phyloP scores from a whole-genome alignment of 805 yeast species.

The Pichia manshurica region DNA sequence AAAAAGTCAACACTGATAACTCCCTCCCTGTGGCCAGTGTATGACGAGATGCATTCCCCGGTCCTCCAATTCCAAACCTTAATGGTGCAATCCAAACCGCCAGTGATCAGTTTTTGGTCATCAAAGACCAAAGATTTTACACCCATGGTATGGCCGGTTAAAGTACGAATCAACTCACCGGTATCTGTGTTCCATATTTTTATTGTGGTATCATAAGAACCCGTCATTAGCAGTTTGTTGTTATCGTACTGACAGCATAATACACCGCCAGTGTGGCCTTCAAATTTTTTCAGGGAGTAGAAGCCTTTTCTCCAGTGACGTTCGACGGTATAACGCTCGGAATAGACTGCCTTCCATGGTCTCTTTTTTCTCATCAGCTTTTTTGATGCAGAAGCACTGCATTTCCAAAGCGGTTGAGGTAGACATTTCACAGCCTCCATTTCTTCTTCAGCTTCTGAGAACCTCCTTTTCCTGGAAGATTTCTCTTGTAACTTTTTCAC shows the following conservation, averaged over 20 bases:
- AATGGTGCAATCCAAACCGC: conserved; percentile 85
- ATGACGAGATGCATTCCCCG: conserved; percentile 90
- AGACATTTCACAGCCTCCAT: conserved; percentile 14
- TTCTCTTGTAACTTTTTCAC: conserved; percentile 51
- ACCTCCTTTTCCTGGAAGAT: conserved; percentile 20
- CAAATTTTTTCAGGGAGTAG: conserved; percentile 55
- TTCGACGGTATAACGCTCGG: conserved; percentile 86
- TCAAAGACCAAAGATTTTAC: conserved; percentile 83
- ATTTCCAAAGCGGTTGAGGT: conserved; percentile 25
- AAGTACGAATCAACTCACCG: conserved; percentile 69
- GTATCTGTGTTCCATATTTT: conserved; percentile 90
- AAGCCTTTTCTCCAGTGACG: conserved; percentile 90
- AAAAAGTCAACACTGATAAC: conserved; percentile 80
- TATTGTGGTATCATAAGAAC: conserved; percentile 84
- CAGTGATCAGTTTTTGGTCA: conserved; percentile 82
- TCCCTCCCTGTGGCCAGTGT: conserved; percentile 85
- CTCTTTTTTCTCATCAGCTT: conserved; percentile 42
- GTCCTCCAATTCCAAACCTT: conserved; percentile 95
- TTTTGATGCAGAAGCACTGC: conserved; percentile 2
- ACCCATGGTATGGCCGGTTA: conserved; percentile 85
- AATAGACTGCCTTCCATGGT: conserved; percentile 94
- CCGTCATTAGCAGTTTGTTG: conserved; percentile 71
- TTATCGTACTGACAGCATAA: conserved; percentile 81
- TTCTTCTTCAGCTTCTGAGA: conserved; percentile 22
- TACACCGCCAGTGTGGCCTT: conserved; percentile 87